phyloP scores from a whole-genome alignment of 164 flowering plant species.

The Vitis amurensis region DNA sequence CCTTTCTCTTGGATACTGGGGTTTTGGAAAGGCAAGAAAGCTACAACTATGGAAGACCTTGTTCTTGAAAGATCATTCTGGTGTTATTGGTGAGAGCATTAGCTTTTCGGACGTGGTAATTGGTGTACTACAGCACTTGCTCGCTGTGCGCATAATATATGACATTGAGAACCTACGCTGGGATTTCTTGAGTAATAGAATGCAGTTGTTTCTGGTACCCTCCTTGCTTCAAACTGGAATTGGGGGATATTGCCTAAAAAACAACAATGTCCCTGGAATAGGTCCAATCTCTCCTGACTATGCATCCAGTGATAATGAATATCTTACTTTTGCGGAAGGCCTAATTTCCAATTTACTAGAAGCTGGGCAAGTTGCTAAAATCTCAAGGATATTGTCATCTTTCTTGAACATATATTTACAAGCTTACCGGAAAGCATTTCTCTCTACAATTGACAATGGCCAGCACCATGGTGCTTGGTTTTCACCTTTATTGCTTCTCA shows the following conservation, averaged over 20 bases:
- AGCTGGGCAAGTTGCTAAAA: conserved; percentile 30
- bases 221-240: no score
- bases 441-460: conserved; percentile 36
- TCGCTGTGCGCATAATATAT: conserved; percentile 22
- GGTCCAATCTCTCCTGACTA: conserved; percentile 28
- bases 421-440: conserved; percentile 59
- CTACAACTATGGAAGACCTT: conserved; percentile 68
- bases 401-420: conserved; percentile 51
- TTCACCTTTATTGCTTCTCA: conserved; percentile 65
- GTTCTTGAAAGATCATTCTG: conserved; percentile 65
- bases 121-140: conserved; percentile 47
- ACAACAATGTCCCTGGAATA: conserved; percentile 31
- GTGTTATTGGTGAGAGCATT: conserved; percentile 14
- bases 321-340: conserved; percentile 39
- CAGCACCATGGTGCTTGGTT: conserved; percentile 20
- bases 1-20: conserved; percentile 56
- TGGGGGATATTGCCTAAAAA: conserved; percentile 40
- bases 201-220: no score
- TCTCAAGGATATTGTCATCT: conserved; percentile 54
- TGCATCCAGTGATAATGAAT: not conserved
- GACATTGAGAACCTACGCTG: conserved; percentile 48
- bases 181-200: conserved; percentile 58
- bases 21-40: conserved; percentile 74
- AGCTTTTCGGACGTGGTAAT: conserved; percentile 38
- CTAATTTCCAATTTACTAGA: conserved; percentile 35